phyloP scores from a whole-genome alignment of 176 grass and related monocot species.

The Areca catechu region DNA sequence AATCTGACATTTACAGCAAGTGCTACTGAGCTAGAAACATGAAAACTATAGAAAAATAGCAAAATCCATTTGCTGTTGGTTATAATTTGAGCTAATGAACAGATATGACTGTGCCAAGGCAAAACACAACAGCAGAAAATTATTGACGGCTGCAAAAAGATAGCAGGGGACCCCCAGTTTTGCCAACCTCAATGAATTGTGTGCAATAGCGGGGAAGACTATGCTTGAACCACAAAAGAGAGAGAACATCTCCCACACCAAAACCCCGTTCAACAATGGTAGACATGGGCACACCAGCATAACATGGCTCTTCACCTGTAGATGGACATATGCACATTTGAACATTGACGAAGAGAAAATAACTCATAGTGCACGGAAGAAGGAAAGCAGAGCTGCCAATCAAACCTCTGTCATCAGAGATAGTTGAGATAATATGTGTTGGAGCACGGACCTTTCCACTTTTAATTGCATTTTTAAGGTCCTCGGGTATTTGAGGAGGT shows the following conservation, averaged over 20 bases:
- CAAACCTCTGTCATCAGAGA: constrained; percentile 98
- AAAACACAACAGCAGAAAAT: too few relatives aligned
- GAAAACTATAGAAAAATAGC: too few relatives aligned
- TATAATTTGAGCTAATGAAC: too few relatives aligned
- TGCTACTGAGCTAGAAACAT: not conserved
- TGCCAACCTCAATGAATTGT: constrained; percentile 92
- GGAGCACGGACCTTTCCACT: constrained; percentile 98
- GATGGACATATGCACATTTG: constrained; percentile 23
- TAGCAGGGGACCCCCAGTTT: not conserved
- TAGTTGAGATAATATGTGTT: constrained; percentile 98
- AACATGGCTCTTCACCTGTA: constrained; percentile 95
- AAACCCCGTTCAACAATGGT: constrained; percentile 87
- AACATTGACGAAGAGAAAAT: not conserved
- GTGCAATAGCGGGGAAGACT: constrained; percentile 98
- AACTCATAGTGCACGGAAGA: not conserved
- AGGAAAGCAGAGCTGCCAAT: constrained; percentile 16
- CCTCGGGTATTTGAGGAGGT: constrained; percentile 89
- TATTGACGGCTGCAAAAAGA: too few relatives aligned
- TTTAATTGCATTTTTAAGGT: constrained; percentile 94
- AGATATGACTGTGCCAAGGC: too few relatives aligned
- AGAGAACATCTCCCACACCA: constrained; percentile 97
- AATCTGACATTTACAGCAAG: constrained; percentile 4
- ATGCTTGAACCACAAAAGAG: constrained; percentile 98
- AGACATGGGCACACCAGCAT: constrained; percentile 97
- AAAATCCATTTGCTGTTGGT: too few relatives aligned